Base-by-base conservation (phyloP, 441 rosid genomes). In the Adansonia grandidieri region DNA sequence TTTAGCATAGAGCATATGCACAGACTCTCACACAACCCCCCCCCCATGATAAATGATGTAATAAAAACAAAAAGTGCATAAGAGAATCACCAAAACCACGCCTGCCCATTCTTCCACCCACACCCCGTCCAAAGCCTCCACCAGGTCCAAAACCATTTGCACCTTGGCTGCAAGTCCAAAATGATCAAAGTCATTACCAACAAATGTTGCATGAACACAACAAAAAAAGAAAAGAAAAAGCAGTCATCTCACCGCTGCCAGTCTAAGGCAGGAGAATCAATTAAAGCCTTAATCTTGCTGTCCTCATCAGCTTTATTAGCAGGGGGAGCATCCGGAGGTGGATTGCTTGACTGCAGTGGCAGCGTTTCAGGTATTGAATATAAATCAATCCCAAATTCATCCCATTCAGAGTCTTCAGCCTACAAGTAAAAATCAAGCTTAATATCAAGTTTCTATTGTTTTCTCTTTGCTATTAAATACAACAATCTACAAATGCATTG, bases 351-450 rank as follows among this genome's bases (percentile, higher is more conserved):
- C 75, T 89, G 92, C 76, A 89, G 82, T 4, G 88, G 85, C 37
- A 84, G 82, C 57, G 77, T 90, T 78, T 92, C 97, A 62, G 98
- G 97, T 80, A 97, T 90, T 19, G 98, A 89, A 81, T 97, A 97
- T 48, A 97, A 87, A 83, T 97, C 99, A 85, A 85, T 92, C 78
- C 99, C 99, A 81, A 97, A 97, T 82, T 97, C 99, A 88, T 97
- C 99, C 91, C 90, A 93, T 75, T 94, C 99, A 63, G 80, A 80
- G 28, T 95, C 98, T 75, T 95, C 97, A 73, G 86, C 85, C 96
- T 93, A 84, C 68, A 82, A 80, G 75, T 65, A 77, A 72, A 53
- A 75, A 70, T 78, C 50, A 84, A n/a, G 61, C 37, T 63, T 32
- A 54, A 24, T 13, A 20, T 80, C 53, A 75, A 37, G 3, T 45